Conservation (phyloP, 129 eudicot genomes). For the Tagetes patula region DNA sequence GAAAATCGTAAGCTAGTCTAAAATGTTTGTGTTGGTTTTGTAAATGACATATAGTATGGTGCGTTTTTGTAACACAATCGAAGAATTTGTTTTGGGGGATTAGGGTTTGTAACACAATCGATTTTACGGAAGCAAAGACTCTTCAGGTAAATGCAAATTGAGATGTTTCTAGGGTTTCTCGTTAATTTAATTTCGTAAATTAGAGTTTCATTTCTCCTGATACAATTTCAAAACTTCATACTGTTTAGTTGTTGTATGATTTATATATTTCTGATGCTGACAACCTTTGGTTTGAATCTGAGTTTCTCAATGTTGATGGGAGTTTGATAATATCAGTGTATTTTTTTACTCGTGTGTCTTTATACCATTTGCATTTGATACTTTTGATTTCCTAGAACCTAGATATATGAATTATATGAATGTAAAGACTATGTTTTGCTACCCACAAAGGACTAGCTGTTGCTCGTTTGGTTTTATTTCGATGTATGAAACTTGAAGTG, state of each 20-base stretch:
- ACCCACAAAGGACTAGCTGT: too few relatives aligned
- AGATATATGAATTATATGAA: too few relatives aligned
- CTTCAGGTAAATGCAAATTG: background rate
- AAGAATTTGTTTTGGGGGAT: background rate
- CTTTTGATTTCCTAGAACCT: too few relatives aligned
- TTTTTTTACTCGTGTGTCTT: background rate
- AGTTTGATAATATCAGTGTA: background rate
- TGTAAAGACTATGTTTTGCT: too few relatives aligned
- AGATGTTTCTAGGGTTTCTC: background rate
- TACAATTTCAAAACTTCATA: background rate
- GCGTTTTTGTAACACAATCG: background rate
- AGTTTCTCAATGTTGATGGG: background rate
- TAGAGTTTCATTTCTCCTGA: background rate
- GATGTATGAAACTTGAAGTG: too few relatives aligned
- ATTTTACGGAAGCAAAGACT: background rate
- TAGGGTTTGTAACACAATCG: slow-evolving; percentile 14
- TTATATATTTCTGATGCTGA: background rate
- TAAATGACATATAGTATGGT: background rate
- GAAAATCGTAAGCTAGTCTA: background rate
- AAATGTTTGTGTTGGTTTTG: background rate
- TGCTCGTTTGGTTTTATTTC: too few relatives aligned
- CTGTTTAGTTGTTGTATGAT: background rate
- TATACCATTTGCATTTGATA: too few relatives aligned
- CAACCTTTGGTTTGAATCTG: background rate
- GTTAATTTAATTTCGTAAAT: background rate